These are phyloP conservation scores for Mycena amicta DNA, from an alignment of 768 basidiomycete species.

Conservation along the genomic window DNA sequence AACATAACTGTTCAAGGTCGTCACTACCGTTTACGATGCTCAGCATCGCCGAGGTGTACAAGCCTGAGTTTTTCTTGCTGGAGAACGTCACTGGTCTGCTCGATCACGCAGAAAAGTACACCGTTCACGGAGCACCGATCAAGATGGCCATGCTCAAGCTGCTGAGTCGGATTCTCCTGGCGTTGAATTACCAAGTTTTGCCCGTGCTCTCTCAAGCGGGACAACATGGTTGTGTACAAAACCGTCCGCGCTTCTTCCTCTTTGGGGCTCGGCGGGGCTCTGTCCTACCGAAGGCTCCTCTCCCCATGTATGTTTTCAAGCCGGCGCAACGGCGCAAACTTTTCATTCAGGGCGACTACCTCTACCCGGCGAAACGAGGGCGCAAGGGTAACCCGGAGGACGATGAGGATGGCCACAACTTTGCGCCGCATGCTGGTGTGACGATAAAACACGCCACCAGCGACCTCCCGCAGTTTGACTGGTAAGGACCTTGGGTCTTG, in stretches of 20 bases:
- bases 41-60: slow-evolving; percentile 65
- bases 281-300: slow-evolving; percentile 61
- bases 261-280: slow-evolving; percentile 63
- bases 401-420: slow-evolving; percentile 41
- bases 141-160: slow-evolving; percentile 67
- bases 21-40: slow-evolving; percentile 72
- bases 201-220: slow-evolving; percentile 69
- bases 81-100: slow-evolving; percentile 75
- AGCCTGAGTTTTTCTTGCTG: slow-evolving; percentile 64
- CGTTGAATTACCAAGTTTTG: slow-evolving; percentile 70
- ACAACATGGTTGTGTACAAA: slow-evolving; percentile 74
- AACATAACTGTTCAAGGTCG: slow-evolving; percentile 64
- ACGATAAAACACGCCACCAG: slow-evolving; percentile 61
- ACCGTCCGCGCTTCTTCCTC: slow-evolving; percentile 67
- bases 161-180: slow-evolving; percentile 57
- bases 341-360: slow-evolving; percentile 44
- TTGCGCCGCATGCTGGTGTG: slow-evolving; percentile 61
- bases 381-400: slow-evolving; percentile 35
- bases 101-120: slow-evolving; percentile 46
- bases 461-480: slow-evolving; percentile 68
- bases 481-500: slow-evolving; percentile 48
- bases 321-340: slow-evolving; percentile 39
- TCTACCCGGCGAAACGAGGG: slow-evolving; percentile 42
- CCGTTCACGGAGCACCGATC: slow-evolving; percentile 36
- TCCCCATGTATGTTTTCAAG: slow-evolving; percentile 59